A percentile compares a stretch with the other conserved stretches of the same genome.
These are phyloP conservation scores for Trapa incisa DNA, from an alignment of 345 rosid species.

Conservation along the genomic window DNA sequence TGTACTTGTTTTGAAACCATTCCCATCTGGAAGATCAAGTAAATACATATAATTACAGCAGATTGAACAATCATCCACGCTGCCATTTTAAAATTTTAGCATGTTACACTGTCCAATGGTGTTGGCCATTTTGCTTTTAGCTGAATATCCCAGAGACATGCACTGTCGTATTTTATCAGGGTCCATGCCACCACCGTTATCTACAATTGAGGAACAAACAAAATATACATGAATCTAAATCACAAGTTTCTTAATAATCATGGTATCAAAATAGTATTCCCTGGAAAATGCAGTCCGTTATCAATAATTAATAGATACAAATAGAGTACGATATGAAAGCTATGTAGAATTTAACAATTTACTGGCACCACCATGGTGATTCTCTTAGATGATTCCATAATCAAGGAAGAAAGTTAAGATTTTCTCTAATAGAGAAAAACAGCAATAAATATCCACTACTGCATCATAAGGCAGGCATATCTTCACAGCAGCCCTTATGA, in stretches of 20 bases:
- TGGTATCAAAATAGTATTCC: neutral
- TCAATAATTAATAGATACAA: neutral
- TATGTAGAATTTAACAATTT: neutral
- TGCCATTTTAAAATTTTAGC: neutral
- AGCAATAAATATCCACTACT: too few species aligned
- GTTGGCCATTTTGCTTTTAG: constrained; percentile 68
- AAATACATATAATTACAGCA: neutral
- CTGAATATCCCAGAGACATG: constrained; percentile 91
- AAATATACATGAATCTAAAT: neutral
- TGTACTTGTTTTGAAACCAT: constrained; percentile 96
- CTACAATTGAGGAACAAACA: constrained; percentile 27
- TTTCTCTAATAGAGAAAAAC: too few species aligned
- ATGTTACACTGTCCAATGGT: constrained; percentile 78
- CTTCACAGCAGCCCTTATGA: too few species aligned
- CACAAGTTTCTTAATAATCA: neutral
- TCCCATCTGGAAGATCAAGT: constrained; percentile 49
- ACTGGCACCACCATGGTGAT: neutral
- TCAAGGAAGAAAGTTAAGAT: too few species aligned
- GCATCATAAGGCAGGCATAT: too few species aligned
- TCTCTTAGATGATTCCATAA: neutral
- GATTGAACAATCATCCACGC: neutral
- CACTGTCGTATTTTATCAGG: constrained; percentile 76
- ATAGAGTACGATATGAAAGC: neutral
- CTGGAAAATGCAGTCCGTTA: neutral
- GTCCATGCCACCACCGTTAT: constrained; percentile 95